Conservation (phyloP, 2,329 filamentous ascomycete species). For the Epichloe brachyelytri region DNA sequence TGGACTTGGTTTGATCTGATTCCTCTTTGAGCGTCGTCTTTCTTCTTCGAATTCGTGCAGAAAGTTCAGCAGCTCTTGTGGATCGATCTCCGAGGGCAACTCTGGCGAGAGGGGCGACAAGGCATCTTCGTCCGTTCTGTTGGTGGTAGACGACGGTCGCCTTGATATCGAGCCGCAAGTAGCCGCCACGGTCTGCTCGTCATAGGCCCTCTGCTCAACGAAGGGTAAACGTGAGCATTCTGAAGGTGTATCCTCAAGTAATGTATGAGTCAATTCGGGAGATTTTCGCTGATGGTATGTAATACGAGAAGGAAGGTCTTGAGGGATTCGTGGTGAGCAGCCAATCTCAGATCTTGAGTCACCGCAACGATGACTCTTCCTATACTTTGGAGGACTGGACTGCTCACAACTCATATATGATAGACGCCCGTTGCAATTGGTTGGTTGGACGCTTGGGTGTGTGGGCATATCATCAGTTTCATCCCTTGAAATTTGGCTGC, state of each 20-base stretch:
- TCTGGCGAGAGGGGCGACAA: neutral
- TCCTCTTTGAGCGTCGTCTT: neutral
- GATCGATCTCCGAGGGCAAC: neutral
- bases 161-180: constrained; percentile 1
- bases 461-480: neutral
- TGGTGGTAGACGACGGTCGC: neutral
- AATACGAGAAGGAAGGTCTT: neutral
- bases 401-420: neutral
- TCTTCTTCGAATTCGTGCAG: constrained; percentile 2
- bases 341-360: neutral
- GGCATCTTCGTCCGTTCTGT: neutral
- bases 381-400: neutral
- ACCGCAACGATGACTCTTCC: neutral
- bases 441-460: neutral
- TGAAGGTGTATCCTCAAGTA: neutral
- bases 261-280: neutral
- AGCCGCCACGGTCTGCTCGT: neutral
- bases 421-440: neutral
- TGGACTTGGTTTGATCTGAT: neutral
- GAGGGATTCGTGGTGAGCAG: neutral
- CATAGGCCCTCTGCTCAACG: neutral
- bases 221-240: neutral
- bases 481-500: neutral
- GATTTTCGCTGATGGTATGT: neutral
- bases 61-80: constrained; percentile 6